Evolutionary conservation across 148 eudicot genomes (phyloP), one percentile per base, ranked within the genome.

Genomic region (Rhododendron griersonianum): DNA sequence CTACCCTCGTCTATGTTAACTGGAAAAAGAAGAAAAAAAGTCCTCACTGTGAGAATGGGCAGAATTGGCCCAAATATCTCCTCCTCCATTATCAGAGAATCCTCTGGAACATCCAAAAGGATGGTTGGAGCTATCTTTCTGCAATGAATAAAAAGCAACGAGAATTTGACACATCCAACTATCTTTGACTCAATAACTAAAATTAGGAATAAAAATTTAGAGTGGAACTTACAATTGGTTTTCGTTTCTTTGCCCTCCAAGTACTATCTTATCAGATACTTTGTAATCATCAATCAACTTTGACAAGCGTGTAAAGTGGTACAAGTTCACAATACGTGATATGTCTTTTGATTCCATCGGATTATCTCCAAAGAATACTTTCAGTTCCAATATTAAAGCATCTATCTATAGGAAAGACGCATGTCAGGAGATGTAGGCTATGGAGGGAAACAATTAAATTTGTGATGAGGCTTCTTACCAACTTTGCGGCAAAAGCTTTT

Each of bases 41-140:
- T 59, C 84, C 95, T 94, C 69, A 93, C 95, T 10, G 97, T 91
- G 80, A 94, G 81, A 67, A 94, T 93, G 87, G 95, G 97, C 67
- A 93, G 91, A 82, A 94, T 91, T 74, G 97, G 97, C 35, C 97
- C 97, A 88, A 94, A 94, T 77, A 94, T 94, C 87, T 94, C 97
- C 87, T 93, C 97, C 74, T 85, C 86, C 97, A 94, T 94, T 80
- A 93, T 74, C 78, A 74, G 78, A 37, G 92, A 85, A 78, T 92
- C 91, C 73, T 85, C 85, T 45, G 95, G 93, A 86, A 91, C 90
- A 84, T 94, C 94, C 88, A 94, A 67, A 86, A 94, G 82, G 77
- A 94, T 88, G 59, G 95, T 93, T 41, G 97, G 97, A 63, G 93
- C 91, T 81, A 94, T 94, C 87, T 86, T 93, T 89, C 97, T 93